These are phyloP conservation scores for Penicillium argentinense DNA, from an alignment of 495 filamentous ascomycete species.

Conservation along the genomic window DNA sequence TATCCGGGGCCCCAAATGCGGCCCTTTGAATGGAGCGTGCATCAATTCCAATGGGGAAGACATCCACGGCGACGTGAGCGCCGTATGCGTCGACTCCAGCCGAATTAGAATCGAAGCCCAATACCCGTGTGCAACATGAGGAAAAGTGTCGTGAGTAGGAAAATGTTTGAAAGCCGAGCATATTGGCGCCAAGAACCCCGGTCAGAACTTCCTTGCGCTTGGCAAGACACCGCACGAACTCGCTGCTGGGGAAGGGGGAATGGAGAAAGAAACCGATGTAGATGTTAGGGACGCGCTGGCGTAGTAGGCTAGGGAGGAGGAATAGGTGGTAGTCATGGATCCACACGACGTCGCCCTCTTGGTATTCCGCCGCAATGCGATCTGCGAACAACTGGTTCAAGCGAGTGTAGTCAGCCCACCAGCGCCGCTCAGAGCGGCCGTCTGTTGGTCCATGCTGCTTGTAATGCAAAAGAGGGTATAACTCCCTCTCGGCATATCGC, in stretches of 20 bases:
- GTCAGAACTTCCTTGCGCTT: slow-evolving; percentile 84
- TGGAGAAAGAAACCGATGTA: slow-evolving; percentile 92
- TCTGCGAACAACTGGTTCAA: slow-evolving; percentile 88
- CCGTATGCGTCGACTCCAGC: slow-evolving; percentile 87
- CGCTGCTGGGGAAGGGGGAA: slow-evolving; percentile 89
- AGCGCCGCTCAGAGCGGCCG: slow-evolving; percentile 72
- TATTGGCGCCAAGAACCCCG: slow-evolving; percentile 83
- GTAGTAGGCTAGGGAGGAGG: slow-evolving; percentile 78
- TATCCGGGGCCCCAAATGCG: slow-evolving; percentile 65
- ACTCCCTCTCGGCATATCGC: slow-evolving; percentile 81
- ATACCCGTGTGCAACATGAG: slow-evolving; percentile 84
- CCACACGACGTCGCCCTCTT: slow-evolving; percentile 85
- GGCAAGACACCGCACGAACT: slow-evolving; percentile 83
- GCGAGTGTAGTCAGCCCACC: slow-evolving; percentile 86
- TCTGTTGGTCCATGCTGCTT: slow-evolving; percentile 86
- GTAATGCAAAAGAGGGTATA: slow-evolving; percentile 91
- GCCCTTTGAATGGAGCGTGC: slow-evolving; percentile 65
- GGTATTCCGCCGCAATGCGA: slow-evolving; percentile 79
- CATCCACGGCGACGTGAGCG: slow-evolving; percentile 80
- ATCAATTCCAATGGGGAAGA: slow-evolving; percentile 90
- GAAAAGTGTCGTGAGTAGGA: slow-evolving; percentile 90
- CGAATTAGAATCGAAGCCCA: slow-evolving; percentile 78
- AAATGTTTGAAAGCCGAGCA: slow-evolving; percentile 90
- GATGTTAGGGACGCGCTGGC: slow-evolving; percentile 77
- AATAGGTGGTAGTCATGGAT: slow-evolving; percentile 92